Evolutionary conservation across 495 filamentous ascomycete genomes (phyloP).

Genomic region (Talaromyces liani): DNA sequence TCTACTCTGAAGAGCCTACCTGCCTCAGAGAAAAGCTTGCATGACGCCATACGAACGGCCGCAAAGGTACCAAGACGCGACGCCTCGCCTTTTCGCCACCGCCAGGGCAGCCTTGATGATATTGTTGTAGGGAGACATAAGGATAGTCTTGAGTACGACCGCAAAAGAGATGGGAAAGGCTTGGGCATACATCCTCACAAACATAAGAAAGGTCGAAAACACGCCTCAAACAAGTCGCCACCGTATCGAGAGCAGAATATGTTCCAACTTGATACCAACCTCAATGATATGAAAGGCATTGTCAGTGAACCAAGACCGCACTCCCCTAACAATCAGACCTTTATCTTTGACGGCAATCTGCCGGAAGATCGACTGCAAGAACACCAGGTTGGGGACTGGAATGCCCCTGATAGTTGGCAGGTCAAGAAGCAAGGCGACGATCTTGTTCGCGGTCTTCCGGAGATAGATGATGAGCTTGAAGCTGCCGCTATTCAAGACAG

Average conservation of each 20-base stretch:
- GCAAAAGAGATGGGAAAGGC: constrained; percentile 36
- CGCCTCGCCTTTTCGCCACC: constrained; percentile 36
- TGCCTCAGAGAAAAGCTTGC: constrained; percentile 47
- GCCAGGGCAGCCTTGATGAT: constrained; percentile 38
- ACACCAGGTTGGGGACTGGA: constrained; percentile 53
- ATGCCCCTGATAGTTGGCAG: constrained; percentile 90
- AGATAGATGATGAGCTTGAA: constrained; percentile 47
- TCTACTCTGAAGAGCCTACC: constrained; percentile 33
- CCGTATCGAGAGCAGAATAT: constrained; percentile 30
- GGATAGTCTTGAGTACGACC: constrained; percentile 33
- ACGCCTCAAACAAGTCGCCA: constrained; percentile 19
- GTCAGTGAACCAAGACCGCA: constrained; percentile 49
- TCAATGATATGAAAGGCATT: constrained; percentile 79
- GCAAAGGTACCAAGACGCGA: constrained; percentile 44
- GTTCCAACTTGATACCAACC: constrained; percentile 75
- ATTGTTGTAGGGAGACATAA: constrained; percentile 14
- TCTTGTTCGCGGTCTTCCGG: constrained; percentile 46
- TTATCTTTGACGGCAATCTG: constrained; percentile 43
- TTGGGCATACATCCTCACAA: constrained; percentile 27
- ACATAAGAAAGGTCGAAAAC: constrained; percentile 26
- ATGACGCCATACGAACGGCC: constrained; percentile 28
- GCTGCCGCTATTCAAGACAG: constrained; percentile 35
- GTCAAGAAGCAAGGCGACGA: constrained; percentile 66
- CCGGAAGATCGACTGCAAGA: constrained; percentile 34
- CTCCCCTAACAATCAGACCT: constrained; percentile 29